A percentile compares a stretch with the other conserved stretches of the same genome.
These are phyloP conservation scores for Comarum palustre DNA, from an alignment of 306 rosid species.

Conservation along the genomic window DNA sequence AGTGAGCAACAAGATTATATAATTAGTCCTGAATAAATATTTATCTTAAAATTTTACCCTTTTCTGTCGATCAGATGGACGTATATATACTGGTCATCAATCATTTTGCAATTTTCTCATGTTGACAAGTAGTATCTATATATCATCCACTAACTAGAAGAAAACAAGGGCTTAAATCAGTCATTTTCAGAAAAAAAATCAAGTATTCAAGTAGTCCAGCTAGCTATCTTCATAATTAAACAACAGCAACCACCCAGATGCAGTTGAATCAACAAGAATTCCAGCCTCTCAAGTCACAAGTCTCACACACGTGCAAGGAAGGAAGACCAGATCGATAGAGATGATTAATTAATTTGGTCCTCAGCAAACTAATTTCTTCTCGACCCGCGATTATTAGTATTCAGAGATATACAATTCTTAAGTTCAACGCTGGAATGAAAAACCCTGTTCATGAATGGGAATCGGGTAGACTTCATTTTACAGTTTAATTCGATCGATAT, in stretches of 20 bases:
- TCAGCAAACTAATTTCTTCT: too few species aligned
- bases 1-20: too few species aligned
- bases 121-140: too few species aligned
- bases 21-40: too few species aligned
- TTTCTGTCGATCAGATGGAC: too few species aligned
- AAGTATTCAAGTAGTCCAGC: not conserved
- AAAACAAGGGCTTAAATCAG: not conserved
- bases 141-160: not conserved
- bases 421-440: not conserved
- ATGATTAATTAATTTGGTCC: not conserved
- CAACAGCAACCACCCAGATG: not conserved
- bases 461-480: constrained; percentile 9
- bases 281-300: constrained; percentile 3
- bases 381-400: not conserved
- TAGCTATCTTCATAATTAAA: not conserved
- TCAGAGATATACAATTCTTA: not conserved
- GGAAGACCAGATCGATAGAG: constrained; percentile 6
- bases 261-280: not conserved
- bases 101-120: too few species aligned
- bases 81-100: too few species aligned
- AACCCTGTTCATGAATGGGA: constrained; percentile 12
- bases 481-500: too few species aligned
- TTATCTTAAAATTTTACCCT: too few species aligned
- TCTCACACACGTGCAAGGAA: constrained; percentile 22
- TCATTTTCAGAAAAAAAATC: not conserved